Conservation (phyloP, 2,329 filamentous ascomycete species). For the Hirsutella minnesotensis region DNA sequence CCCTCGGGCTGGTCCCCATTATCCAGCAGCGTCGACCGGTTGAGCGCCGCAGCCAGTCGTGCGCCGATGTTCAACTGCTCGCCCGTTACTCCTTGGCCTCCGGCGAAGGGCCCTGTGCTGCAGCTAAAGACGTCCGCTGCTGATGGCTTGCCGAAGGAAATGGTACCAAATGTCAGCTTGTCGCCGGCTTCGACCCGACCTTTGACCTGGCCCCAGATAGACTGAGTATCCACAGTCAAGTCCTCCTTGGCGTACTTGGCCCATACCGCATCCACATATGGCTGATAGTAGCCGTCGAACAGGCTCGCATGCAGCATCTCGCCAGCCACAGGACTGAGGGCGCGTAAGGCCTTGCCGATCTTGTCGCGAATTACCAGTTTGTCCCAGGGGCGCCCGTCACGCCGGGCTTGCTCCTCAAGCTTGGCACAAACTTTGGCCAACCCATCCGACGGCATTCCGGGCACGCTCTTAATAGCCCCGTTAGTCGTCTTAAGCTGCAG, state of each 20-base stretch:
- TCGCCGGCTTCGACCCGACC: slow-evolving; percentile 26
- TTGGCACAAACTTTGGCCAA: slow-evolving; percentile 31
- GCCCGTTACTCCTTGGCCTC: slow-evolving; percentile 25
- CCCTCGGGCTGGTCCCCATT: slow-evolving; percentile 39
- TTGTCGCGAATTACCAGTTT: slow-evolving; percentile 32
- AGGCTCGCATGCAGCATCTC: slow-evolving; percentile 29
- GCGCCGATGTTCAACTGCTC: slow-evolving; percentile 54
- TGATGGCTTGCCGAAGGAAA: slow-evolving; percentile 36
- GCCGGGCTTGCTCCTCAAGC: slow-evolving; percentile 30
- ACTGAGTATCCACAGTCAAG: slow-evolving; percentile 43
- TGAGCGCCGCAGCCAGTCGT: slow-evolving; percentile 61
- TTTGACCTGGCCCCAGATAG: slow-evolving; percentile 34
- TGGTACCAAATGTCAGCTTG: slow-evolving; percentile 27
- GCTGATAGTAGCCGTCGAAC: slow-evolving; percentile 37
- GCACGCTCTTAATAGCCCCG: slow-evolving; percentile 31
- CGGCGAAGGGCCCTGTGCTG: slow-evolving; percentile 43
- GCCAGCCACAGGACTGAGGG: slow-evolving; percentile 40
- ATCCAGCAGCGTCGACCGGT: slow-evolving; percentile 55
- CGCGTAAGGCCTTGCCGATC: slow-evolving; percentile 32
- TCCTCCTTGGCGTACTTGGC: slow-evolving; percentile 29
- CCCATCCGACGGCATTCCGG: slow-evolving; percentile 35
- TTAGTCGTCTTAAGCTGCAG: slow-evolving; percentile 37
- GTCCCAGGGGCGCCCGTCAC: slow-evolving; percentile 39
- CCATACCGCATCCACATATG: slow-evolving; percentile 42
- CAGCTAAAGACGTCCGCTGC: slow-evolving; percentile 40